Conservation (phyloP, 139 green algal genomes). For the Coccomyxa sp. region DNA sequence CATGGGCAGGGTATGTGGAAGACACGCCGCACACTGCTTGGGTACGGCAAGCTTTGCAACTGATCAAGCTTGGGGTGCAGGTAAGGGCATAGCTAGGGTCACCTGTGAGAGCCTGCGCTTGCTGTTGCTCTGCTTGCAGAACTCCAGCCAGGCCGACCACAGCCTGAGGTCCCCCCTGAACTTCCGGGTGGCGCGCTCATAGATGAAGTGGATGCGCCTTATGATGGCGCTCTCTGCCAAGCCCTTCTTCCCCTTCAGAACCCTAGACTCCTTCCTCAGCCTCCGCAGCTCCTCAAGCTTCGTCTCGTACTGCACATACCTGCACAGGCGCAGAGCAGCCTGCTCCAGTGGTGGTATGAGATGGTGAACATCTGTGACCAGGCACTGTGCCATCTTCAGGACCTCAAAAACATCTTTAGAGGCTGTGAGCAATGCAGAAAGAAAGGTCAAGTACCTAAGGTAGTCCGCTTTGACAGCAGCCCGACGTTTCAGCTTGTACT, state of each 20-base stretch:
- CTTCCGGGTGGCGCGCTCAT: conserved; percentile 76
- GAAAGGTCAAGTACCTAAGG: conserved; percentile 33
- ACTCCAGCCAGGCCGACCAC: conserved; percentile 83
- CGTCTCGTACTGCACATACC: conserved; percentile 77
- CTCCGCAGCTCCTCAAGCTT: conserved; percentile 74
- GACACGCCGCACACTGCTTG: too few species aligned
- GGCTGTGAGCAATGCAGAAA: not conserved
- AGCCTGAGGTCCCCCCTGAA: conserved; percentile 84
- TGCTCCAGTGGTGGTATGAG: too few species aligned
- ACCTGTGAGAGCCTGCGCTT: conserved; percentile 60
- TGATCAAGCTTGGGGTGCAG: too few species aligned
- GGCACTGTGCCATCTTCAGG: too few species aligned
- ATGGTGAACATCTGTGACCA: too few species aligned
- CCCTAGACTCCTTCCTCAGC: conserved; percentile 33
- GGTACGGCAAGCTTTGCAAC: too few species aligned
- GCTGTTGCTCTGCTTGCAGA: conserved; percentile 58
- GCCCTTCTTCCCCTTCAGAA: conserved; percentile 44
- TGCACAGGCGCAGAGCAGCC: too few species aligned
- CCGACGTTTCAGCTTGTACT: conserved; percentile 83
- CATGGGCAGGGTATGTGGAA: too few species aligned
- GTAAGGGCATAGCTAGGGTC: too few species aligned
- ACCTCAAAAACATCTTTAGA: not conserved
- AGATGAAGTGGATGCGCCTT: conserved; percentile 86
- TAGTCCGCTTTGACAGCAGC: conserved; percentile 75
- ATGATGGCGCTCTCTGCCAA: conserved; percentile 65